Evolutionary conservation across 2,329 filamentous ascomycete species (phyloP).

Genomic region (Fusarium albosuccineum): DNA sequence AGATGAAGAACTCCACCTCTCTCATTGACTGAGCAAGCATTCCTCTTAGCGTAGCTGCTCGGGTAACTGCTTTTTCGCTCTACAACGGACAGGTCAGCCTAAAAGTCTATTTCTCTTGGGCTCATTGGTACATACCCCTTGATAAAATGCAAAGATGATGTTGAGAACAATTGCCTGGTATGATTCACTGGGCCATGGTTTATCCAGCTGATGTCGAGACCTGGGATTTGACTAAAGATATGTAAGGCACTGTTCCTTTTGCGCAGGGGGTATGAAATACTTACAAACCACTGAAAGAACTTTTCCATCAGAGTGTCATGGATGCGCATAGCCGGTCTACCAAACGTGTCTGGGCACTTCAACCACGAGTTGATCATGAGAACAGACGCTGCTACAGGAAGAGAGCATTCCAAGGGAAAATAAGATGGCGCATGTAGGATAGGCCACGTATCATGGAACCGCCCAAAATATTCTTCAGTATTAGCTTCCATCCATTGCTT

Average conservation of each 20-base stretch:
- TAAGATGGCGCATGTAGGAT: conserved; percentile 55
- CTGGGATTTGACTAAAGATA: conserved; percentile 32
- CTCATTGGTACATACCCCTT: conserved; percentile 45
- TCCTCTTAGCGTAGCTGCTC: conserved; percentile 51
- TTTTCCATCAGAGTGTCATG: conserved; percentile 50
- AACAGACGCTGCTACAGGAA: conserved; percentile 47
- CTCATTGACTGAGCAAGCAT: conserved; percentile 52
- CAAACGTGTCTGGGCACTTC: conserved; percentile 44
- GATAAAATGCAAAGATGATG: conserved; percentile 56
- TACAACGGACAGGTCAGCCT: conserved; percentile 30
- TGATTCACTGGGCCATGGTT: conserved; percentile 47
- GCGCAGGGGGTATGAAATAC: conserved; percentile 1
- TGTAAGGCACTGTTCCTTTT: not conserved
- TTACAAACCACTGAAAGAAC: conserved; percentile 48
- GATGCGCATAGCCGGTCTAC: conserved; percentile 46
- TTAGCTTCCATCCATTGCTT: conserved; percentile 33
- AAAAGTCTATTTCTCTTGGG: rapidly evolving
- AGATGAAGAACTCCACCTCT: conserved; percentile 53
- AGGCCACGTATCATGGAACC: conserved; percentile 58
- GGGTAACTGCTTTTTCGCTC: conserved; percentile 50
- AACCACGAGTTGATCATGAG: conserved; percentile 58
- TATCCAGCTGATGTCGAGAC: conserved; percentile 25
- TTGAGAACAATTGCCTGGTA: conserved; percentile 55
- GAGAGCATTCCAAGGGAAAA: conserved; percentile 47
- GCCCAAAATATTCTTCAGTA: conserved; percentile 52